phyloP scores from a whole-genome alignment of 176 grass and related monocot species.

The Carex cristatella region DNA sequence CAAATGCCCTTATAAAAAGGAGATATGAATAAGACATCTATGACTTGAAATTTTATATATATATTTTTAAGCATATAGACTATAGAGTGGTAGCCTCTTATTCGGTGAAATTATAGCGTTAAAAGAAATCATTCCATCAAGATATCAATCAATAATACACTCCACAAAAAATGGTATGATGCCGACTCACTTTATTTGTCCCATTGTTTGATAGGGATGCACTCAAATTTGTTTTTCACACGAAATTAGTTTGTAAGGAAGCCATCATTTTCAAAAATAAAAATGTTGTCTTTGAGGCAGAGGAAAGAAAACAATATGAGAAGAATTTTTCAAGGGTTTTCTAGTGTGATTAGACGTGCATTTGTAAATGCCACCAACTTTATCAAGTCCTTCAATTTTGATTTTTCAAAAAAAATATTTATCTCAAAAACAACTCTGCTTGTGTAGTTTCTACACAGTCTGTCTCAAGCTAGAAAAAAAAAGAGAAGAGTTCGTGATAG shows the following conservation, averaged over 20 bases:
- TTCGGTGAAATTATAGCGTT: background rate
- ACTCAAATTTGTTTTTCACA: slow-evolving; percentile 8
- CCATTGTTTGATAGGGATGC: background rate
- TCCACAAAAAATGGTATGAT: slow-evolving; percentile 8
- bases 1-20: slow-evolving; percentile 7
- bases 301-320: background rate
- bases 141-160: slow-evolving; percentile 4
- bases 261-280: background rate
- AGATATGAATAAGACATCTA: background rate
- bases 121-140: slow-evolving; percentile 1
- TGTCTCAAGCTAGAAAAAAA: too few species aligned
- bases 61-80: background rate
- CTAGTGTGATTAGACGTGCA: background rate
- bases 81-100: slow-evolving; percentile 1
- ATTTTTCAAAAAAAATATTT: background rate
- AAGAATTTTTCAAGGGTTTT: background rate
- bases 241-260: background rate
- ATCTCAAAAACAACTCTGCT: background rate
- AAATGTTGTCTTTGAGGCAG: background rate
- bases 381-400: background rate
- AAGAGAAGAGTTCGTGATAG: too few species aligned
- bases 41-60: background rate
- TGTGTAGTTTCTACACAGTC: too few species aligned
- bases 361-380: background rate
- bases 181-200: background rate